Percentiles rank a stretch among this genome's conserved stretches.
These are phyloP conservation scores for Magnaporthiopsis incrustans DNA, from an alignment of 2,329 filamentous ascomycete genomes.

Conservation along the genomic window DNA sequence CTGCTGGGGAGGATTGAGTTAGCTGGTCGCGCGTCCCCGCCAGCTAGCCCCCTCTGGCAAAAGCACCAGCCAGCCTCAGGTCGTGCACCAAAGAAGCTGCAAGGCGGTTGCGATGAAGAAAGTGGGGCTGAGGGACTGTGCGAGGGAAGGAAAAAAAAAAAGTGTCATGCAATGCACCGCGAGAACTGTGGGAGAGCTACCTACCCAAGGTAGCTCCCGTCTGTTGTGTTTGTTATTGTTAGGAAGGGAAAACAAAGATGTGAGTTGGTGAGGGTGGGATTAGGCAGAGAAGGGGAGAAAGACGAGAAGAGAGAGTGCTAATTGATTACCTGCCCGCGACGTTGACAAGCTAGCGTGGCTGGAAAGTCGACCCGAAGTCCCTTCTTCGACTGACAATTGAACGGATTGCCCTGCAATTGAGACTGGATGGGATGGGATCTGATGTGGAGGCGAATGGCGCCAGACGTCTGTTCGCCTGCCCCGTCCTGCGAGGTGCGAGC, in stretches of 20 bases:
- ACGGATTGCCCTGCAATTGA: neutral
- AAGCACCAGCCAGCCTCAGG: neutral
- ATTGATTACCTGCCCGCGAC: neutral
- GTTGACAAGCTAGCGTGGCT: neutral
- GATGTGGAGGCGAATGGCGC: neutral
- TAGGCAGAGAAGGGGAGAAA: neutral
- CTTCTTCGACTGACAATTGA: neutral
- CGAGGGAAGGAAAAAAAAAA: neutral
- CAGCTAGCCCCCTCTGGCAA: neutral
- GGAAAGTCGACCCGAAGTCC: neutral
- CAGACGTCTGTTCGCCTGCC: neutral
- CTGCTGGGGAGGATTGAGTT: neutral
- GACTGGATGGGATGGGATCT: neutral
- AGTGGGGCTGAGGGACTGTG: slow-evolving; percentile 2
- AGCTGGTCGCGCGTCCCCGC: neutral
- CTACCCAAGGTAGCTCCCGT: neutral
- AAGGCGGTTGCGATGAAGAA: neutral
- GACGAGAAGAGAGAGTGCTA: neutral
- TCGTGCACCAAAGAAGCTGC: neutral
- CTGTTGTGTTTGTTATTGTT: neutral
- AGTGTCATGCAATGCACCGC: neutral
- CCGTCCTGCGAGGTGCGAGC: neutral
- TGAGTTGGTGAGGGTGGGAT: neutral
- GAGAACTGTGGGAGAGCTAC: neutral
- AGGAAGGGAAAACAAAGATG: neutral